Evolutionary conservation across 768 basidiomycete species (phyloP), one percentile per base, ranked within the genome.

Genomic region (Nevesoporus exiguus): DNA sequence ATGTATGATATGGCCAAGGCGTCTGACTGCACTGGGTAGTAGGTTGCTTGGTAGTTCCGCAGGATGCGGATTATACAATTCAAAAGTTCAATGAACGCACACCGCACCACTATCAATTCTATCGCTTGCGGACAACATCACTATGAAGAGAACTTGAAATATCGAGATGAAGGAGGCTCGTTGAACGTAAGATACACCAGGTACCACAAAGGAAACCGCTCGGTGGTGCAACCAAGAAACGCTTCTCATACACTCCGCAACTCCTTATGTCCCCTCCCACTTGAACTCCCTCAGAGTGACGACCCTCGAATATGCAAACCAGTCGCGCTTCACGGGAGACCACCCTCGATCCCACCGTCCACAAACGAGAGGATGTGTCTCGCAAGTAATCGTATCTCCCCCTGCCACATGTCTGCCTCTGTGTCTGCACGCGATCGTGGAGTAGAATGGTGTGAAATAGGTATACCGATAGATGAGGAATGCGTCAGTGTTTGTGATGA

Each of bases 341-440:
- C 69, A 8, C 76, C 79, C 29, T 88, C 88, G 1, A 76, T 65
- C 45, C 89, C 89, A 25, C 82, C 82, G 39, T 96, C 92, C 17
- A 93, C 85, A 61, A 93, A 83, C 62, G 95, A 93, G 50, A 95
- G 72, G 48, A 97, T 97, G 58, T 92, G 82, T 42, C 87, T 78
- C 8, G 88, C 86, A 41, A 98, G 81, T 25, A 87, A 75, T 57
- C 91, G 86, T 59, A 98, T 98, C 74, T 98, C 96, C 34, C 89
- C 86, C 60, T 90, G 89, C 8, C 94, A 94, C 54, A 94, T 91
- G 3, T 85, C 90, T 3, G 85, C 83, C 39, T 91, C 89, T 15
- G 90, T 91, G 40, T 88, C 91, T 54, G 87, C 86, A 61, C 88
- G 86, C 36, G 89, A 90, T 52, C 85, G 85, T 31, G 77, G 71